Evolutionary conservation across 257 asterid species (phyloP).

Genomic region (Solanum paucissectum): DNA sequence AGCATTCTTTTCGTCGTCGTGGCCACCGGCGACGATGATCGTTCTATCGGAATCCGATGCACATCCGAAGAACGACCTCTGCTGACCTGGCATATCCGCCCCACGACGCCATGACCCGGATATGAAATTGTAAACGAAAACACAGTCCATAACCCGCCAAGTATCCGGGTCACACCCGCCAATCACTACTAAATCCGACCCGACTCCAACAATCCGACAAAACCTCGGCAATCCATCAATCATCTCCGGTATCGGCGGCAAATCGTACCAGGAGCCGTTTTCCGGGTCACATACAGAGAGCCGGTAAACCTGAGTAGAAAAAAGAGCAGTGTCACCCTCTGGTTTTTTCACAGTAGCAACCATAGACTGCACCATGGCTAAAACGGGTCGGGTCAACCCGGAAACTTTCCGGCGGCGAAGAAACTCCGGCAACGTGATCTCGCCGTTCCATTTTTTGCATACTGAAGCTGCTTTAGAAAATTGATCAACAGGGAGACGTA

Average conservation of each 20-base stretch:
- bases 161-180: conserved; percentile 18
- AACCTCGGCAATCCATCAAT: conserved; percentile 10
- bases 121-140: conserved; percentile 7
- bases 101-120: conserved; percentile 15
- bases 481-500: conserved; percentile 4
- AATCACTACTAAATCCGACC: conserved; percentile 7
- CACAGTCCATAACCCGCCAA: neutral
- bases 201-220: conserved; percentile 8
- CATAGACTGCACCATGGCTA: conserved; percentile 6
- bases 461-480: conserved; percentile 7
- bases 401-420: neutral
- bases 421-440: conserved; percentile 7
- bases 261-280: neutral
- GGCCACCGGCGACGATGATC: conserved; percentile 17
- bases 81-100: conserved; percentile 11
- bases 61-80: conserved; percentile 8
- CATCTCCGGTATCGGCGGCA: conserved; percentile 12
- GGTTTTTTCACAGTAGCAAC: neutral
- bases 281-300: conserved; percentile 7
- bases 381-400: conserved; percentile 2
- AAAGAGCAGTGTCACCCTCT: neutral
- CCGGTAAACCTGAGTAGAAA: neutral
- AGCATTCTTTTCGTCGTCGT: neutral
- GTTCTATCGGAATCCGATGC: neutral
- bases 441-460: neutral